Evolutionary conservation across 139 green algal genomes (phyloP), one percentile per base, ranked within the genome.

Genomic region (Tetraselmis chui): DNA sequence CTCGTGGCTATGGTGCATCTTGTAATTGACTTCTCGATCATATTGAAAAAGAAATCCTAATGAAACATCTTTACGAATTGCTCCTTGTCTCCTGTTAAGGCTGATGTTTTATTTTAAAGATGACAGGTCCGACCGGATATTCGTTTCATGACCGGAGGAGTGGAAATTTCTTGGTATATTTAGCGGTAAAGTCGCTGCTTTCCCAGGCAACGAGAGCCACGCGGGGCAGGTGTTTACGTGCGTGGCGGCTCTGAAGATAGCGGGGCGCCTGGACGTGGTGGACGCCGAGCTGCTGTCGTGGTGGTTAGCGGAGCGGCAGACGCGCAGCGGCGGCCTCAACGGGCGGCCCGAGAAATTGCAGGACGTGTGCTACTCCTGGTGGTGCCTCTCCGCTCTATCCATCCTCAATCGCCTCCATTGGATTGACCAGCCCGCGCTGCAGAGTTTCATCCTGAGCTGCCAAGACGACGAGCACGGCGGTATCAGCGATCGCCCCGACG

Each of bases 301-400:
- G 96, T 99, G 97, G 96, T 95, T 82, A 83, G 87, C 83, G 58
- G 94, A 99, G 91, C 82, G 96, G 79, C 96, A 99, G 82, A 97
- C 95, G 1, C 82, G 81, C 1, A 89, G 86, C 45, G 97, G 97
- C 1, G 97, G 97, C 0, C 88, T 99, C 23, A 99, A 98, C 81
- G 97, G 97, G 23, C 84, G 95, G 23, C 95, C 95, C 24, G 93
- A 98, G 87, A 98, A 98, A 87, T 86, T 97, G 81, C 92, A 97
- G 83, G 94, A 98, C 59, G 94, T 98, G 78, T 98, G 95, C 89
- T 98, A 98, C 87, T 97, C 92, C 18, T 99, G 97, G 97, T 99
- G 97, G 97, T 98, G 97, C 80, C 85, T 99, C 25, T 98, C 94
- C 0, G 93, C 91, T 27, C 90, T 99, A 11, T 81, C 83, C 78